Percentiles rank a stretch among this genome's conserved stretches.
These are phyloP conservation scores for Colletotrichum lupini DNA, from an alignment of 2,329 filamentous ascomycete genomes.

Conservation along the genomic window DNA sequence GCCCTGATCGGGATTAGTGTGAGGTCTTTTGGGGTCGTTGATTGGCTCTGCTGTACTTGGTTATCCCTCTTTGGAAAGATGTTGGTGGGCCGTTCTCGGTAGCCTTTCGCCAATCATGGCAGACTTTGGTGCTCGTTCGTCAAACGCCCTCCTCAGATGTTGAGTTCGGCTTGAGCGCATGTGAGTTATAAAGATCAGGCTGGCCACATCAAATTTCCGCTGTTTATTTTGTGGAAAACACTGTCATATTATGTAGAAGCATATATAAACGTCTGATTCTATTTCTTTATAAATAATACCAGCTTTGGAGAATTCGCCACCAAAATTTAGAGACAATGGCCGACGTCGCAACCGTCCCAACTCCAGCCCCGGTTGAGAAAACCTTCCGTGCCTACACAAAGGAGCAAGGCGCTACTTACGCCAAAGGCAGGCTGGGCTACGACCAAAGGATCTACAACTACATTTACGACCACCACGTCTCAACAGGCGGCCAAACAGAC, in stretches of 20 bases:
- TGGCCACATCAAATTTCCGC: neutral
- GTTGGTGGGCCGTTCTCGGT: conserved; percentile 1
- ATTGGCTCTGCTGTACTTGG: conserved; percentile 6
- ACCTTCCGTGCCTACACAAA: conserved; percentile 59
- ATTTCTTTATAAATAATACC: neutral
- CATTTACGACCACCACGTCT: conserved; percentile 58
- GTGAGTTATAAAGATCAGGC: conserved; percentile 15
- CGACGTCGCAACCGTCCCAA: conserved; percentile 4
- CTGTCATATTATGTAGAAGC: neutral
- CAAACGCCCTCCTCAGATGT: neutral
- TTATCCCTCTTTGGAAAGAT: conserved; percentile 1
- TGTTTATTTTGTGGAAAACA: neutral
- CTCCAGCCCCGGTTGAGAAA: conserved; percentile 31
- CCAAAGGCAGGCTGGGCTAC: conserved; percentile 55
- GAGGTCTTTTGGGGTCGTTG: neutral
- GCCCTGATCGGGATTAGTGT: conserved; percentile 28
- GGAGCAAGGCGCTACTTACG: conserved; percentile 57
- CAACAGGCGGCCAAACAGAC: conserved; percentile 54
- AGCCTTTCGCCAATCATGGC: neutral
- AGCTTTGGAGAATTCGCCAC: neutral
- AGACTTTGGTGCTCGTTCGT: neutral
- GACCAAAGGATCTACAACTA: conserved; percentile 56
- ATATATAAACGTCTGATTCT: neutral
- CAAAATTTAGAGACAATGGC: neutral
- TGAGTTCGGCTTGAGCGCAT: conserved; percentile 1